Evolutionary conservation across 768 basidiomycete species (phyloP).

Genomic region (Aureoboletus auriporus): DNA sequence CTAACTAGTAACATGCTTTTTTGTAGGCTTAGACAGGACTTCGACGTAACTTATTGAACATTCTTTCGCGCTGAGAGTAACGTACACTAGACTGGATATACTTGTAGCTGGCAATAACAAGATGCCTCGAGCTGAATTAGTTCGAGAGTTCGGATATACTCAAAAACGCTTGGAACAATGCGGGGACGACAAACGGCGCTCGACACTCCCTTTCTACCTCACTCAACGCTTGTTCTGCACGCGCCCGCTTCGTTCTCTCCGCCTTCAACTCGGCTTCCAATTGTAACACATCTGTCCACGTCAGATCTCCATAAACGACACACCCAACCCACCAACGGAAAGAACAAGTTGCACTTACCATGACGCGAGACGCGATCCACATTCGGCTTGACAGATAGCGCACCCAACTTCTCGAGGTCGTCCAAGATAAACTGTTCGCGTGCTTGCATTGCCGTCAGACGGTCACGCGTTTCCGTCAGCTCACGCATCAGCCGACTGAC

Average conservation of each 20-base stretch:
- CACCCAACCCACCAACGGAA: background rate
- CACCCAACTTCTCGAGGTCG: slow-evolving; percentile 19
- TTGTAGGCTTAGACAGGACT: slow-evolving; percentile 4
- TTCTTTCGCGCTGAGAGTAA: background rate
- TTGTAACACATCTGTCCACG: slow-evolving; percentile 12
- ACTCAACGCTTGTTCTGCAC: slow-evolving; percentile 40
- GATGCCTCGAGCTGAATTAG: slow-evolving; percentile 4
- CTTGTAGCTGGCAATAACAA: background rate
- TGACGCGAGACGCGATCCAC: slow-evolving; percentile 6
- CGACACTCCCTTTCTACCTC: slow-evolving; percentile 49
- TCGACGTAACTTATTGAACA: slow-evolving; percentile 7
- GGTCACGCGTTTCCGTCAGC: slow-evolving; percentile 26
- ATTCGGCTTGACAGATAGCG: background rate
- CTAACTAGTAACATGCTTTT: slow-evolving; percentile 4
- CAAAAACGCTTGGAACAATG: slow-evolving; percentile 51
- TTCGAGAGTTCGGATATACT: slow-evolving; percentile 43
- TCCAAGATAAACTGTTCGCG: slow-evolving; percentile 23
- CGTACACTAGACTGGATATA: background rate
- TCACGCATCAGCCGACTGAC: slow-evolving; percentile 19
- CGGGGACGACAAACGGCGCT: slow-evolving; percentile 55
- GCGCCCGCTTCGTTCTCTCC: slow-evolving; percentile 36
- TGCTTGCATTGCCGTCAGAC: slow-evolving; percentile 18
- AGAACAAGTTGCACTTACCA: slow-evolving; percentile 10
- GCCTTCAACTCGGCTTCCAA: slow-evolving; percentile 34
- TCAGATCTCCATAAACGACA: too few species aligned